A percentile compares a stretch with the other conserved stretches of the same genome.
phyloP scores from a whole-genome alignment of 169 alveolate genomes.

The Babesia bigemina region DNA sequence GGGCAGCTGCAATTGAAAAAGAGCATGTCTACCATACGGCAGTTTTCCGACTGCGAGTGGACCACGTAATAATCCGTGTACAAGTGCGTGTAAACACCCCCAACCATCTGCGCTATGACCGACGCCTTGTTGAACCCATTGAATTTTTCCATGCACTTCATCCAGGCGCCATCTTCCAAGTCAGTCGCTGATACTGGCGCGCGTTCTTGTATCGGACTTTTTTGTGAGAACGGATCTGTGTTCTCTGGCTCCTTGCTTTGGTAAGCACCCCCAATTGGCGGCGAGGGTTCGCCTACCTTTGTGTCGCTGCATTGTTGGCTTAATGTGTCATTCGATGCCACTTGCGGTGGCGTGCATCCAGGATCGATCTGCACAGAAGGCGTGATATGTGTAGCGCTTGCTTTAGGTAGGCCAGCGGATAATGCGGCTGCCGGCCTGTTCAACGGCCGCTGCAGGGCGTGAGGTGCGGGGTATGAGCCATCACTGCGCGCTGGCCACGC shows the following conservation, averaged over 20 bases:
- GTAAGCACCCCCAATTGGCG: no score
- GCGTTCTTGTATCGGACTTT: not conserved
- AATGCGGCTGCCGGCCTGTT: no score
- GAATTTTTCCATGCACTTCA: not conserved
- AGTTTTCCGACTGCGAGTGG: slow-evolving; percentile 14
- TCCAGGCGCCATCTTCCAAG: not conserved
- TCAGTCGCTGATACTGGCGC: not conserved
- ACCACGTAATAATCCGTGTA: slow-evolving; percentile 21
- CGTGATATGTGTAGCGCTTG: no score
- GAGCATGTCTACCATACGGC: slow-evolving; percentile 51
- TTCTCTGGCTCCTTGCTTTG: no score
- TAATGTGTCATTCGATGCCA: no score
- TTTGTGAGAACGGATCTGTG: not conserved
- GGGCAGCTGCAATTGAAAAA: slow-evolving; percentile 56
- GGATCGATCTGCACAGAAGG: no score
- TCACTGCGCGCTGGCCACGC: no score
- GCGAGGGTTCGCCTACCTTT: no score
- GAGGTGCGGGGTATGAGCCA: not conserved
- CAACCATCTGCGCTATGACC: slow-evolving; percentile 23
- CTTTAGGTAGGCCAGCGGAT: no score
- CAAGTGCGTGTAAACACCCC: not conserved
- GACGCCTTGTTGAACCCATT: slow-evolving; percentile 35
- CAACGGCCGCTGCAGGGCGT: not conserved
- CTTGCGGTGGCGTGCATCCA: no score
- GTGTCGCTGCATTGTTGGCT: no score